A percentile compares a stretch with the other conserved stretches of the same genome.
Conservation (phyloP, 805 yeast species). For the Candida anglica region DNA sequence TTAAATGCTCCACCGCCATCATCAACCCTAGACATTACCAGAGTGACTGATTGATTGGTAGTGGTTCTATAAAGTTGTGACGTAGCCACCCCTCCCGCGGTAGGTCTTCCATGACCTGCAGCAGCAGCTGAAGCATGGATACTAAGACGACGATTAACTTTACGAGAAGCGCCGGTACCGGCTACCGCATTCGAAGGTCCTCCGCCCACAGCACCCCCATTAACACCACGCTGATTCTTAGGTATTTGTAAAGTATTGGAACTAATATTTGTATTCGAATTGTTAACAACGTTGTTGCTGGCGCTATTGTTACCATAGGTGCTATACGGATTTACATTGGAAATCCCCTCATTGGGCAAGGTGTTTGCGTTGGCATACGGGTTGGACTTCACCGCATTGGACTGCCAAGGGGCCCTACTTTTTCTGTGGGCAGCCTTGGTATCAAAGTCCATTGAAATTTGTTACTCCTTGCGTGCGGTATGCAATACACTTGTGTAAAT, state of each 20-base stretch:
- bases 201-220: neutral
- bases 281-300: neutral
- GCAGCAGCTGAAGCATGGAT: constrained; percentile 38
- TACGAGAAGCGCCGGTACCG: constrained; percentile 9
- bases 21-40: constrained; percentile 2
- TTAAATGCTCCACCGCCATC: constrained; percentile 8
- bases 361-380: constrained; percentile 25
- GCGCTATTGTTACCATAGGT: too few relatives aligned
- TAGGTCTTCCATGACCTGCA: constrained; percentile 22
- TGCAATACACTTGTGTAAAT: neutral
- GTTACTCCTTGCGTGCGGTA: neutral
- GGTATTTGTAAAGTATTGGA: neutral
- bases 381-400: constrained; percentile 12
- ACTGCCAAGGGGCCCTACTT: constrained; percentile 43
- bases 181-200: neutral
- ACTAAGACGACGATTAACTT: constrained; percentile 26
- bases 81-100: constrained; percentile 17
- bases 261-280: neutral
- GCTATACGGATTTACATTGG: too few relatives aligned
- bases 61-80: constrained; percentile 13
- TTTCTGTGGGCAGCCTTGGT: constrained; percentile 30
- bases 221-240: neutral
- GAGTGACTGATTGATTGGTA: neutral
- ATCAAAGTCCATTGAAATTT: constrained; percentile 24
- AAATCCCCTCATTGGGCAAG: too few relatives aligned